Evolutionary conservation across 176 grass and related monocot genomes (phyloP), one percentile per base, ranked within the genome.

Genomic region (Bothriochloa decipiens): DNA sequence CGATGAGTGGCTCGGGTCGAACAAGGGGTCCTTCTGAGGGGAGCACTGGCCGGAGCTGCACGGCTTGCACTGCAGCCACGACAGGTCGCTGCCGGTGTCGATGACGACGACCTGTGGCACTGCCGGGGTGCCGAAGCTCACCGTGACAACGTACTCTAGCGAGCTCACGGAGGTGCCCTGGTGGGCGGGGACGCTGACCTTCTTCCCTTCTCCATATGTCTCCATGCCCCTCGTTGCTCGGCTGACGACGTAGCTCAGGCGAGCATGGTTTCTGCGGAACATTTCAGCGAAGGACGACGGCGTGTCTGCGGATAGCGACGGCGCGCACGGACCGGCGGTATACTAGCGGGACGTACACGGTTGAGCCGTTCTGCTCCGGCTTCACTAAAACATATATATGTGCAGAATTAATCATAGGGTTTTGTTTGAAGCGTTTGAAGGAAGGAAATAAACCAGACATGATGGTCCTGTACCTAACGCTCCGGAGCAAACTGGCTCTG

Each of bases 11-110:
- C 3, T 63, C 0, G 87, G 82, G 13, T 89, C 77, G 0, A 85
- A 89, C 11, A 89, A 12, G 7, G 70, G 77, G 50, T 85, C 70
- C 72, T 82, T 86, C 83, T 90, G 78, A 4, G 33, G 13, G 79
- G 71, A 82, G 66, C 88, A 90, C 18, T 47, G 6, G 23, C 70
- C 42, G 42, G 70, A 4, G 70, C 4, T 9, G 82, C 92, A 95
- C 5, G 95, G 90, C 46, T 22, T 27, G 82, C 95, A 97, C 65
- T 88, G 95, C 67, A 97, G 78, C 95, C 95, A 97, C n/a, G 92
- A 82, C 72, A 97, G 61, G 43, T 91, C 92, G 81, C 92, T 93
- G 69, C 87, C 92, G 23, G 92, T 98, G 87, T 98, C 91, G 42
- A 98, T 28, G 42, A 73, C 1, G 42, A 73, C 70, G 70, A 47